Evolutionary conservation across 805 yeast species (phyloP), one percentile per base, ranked within the genome.

Genomic region (Ogataea chonburiensis): DNA sequence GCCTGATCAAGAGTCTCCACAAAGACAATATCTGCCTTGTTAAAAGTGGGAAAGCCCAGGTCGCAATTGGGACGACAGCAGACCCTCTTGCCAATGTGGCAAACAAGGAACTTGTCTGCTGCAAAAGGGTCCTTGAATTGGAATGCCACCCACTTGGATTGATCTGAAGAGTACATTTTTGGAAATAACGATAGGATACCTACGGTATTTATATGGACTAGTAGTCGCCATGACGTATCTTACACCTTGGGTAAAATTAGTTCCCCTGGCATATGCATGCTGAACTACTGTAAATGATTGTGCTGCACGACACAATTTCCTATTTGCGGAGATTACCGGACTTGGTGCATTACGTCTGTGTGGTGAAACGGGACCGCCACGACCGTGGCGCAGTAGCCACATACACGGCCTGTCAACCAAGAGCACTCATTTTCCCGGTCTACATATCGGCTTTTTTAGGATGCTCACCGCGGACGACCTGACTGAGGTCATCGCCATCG

Each of bases 1-100:
- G 83, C 84, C 18, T 67, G 69, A 1, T 56, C 52, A 7, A 64
- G 53, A 7, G 59, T 47, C 31, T 60, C 64, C 12, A 70, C 64
- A 49, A 79, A 77, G 19, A 53, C 49, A 31, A 77, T 65, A 21
- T 75, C 78, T 24, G 63, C 43, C 48, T 66, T 61, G 47, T 72
- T 64, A 40, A 68, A 61, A 17, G 63, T 61, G 17, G 67, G 65
- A 24, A 68, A 60, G 9, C 59, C 61, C 42, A 57, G 37, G 38
- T 77, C 85, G 57, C 89, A 82, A 50, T 77, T 81, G 5, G 89
- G 87, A 32, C 86, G 75, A 47, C 88, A 81, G 33, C 73, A 70
- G n/a, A 50, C 46, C 37, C 63, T 63, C 17, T 58, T 57, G 19
- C 60, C 54, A 40, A 63, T 63, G 53, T 71, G 68, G 48, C 77